Base-by-base conservation (phyloP, 208 protist genomes). In the Trypanosoma conorhini region DNA sequence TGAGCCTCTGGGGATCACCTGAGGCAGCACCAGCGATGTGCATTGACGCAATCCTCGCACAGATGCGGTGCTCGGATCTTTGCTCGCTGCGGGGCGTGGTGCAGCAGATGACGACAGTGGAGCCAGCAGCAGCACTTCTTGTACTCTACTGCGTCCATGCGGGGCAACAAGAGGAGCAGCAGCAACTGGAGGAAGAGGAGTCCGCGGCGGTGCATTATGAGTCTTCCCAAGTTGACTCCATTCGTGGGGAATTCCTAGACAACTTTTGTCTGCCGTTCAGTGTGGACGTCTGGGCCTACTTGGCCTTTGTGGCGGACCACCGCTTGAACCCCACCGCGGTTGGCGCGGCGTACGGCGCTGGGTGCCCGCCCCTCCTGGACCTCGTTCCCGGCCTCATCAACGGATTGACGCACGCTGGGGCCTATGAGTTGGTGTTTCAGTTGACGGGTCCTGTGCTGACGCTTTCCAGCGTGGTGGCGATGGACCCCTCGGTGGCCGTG, bases 221-320 rank as follows among this genome's bases (percentile, higher is more conserved):
- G 24, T 70, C 66, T 60, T 21, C 67, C 61, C 71, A 77, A 61
- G 68, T 78, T 67, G 72, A 61, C 40, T 51, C 62, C 5, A n/a
- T 42, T 40, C 74, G 81, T 19, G 64, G 60, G 68, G 83, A 78
- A 24, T 89, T 92, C 67, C 70, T 92, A 3, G 28, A 73, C 12
- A 69, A 55, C 44, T 89, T 85, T 67, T 79, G 65, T 61, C 72
- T 83, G 17, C 79, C 87, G 0, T 46, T 50, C 19, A 75, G 67
- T 13, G 51, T 89, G 62, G 74, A 76, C 22, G 31, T 38, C 17
- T 89, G 83, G 83, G 79, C 82, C 12, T 80, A 82, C 33, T 65
- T 80, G 33, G 76, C 81, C 30, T 89, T 83, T 77, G 80, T 77
- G 5, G 87, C 86, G 5, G 87, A 92, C 64, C 79, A 88, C 67